These are phyloP conservation scores for Cajanus cajan DNA, from an alignment of 306 rosid species.

Conservation along the genomic window DNA sequence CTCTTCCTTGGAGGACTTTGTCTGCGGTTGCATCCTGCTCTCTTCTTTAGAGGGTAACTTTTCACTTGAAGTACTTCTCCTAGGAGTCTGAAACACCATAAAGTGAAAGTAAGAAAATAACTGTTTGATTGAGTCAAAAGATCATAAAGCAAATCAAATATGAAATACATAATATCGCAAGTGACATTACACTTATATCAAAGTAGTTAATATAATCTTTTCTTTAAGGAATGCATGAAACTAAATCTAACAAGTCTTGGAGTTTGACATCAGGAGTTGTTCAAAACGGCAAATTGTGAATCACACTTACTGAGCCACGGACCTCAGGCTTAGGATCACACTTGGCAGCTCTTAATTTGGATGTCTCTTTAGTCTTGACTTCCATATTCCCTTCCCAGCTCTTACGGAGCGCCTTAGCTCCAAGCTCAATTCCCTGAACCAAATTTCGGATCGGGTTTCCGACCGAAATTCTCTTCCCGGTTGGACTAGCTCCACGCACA, in stretches of 20 bases:
- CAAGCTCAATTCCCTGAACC: conserved; percentile 85
- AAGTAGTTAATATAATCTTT: neutral
- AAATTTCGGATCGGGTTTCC: conserved; percentile 66
- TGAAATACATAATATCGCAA: neutral
- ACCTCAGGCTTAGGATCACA: conserved; percentile 65
- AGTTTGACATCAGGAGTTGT: neutral
- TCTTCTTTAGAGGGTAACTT: conserved; percentile 70
- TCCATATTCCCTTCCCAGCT: conserved; percentile 99
- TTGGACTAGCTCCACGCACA: conserved; percentile 61
- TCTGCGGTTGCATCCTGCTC: conserved; percentile 44
- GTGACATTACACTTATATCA: neutral
- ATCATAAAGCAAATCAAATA: neutral
- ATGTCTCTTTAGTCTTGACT: conserved; percentile 58
- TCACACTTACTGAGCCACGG: conserved; percentile 63
- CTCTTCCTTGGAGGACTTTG: conserved; percentile 67
- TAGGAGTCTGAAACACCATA: conserved; percentile 63
- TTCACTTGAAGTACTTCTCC: conserved; percentile 76
- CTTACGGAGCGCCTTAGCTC: conserved; percentile 90
- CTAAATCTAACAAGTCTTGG: neutral
- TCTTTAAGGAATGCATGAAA: neutral
- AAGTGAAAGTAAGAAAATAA: conserved; percentile 19
- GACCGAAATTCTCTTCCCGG: conserved; percentile 41
- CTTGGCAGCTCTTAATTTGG: conserved; percentile 58
- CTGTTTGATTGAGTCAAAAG: conserved; percentile 24
- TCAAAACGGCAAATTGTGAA: conserved; percentile 11